Base-by-base conservation (phyloP, 345 rosid genomes). In the Linum tenue region DNA sequence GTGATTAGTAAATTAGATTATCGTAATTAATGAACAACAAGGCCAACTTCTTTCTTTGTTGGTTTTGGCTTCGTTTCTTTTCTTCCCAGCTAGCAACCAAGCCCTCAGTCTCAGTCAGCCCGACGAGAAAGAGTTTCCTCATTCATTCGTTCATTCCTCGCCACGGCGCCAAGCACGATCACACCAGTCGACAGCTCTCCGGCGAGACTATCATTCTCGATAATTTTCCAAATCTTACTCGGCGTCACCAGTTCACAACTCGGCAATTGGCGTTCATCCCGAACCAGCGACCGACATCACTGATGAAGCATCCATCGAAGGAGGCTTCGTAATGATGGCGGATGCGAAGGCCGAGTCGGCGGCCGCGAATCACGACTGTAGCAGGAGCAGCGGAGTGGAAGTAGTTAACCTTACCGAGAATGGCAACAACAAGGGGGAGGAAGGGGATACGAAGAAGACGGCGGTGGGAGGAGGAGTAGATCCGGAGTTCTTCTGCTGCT, bases 401-500 rank as follows among this genome's bases (percentile, higher is more conserved):
- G 31, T 22, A 22, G 31, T 22, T 22, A 22, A 22, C 31, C 31
- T 0, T 22, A 22, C 31, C 69, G 56, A 73, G 22, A 69, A 35
- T 50, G 64, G 60, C 56, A 57, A 48, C 53, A 56, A 60, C 51
- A 41, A 69, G 11, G 5, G 64, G 1, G 53, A 38, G n/a, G 61
- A 17, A 16, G 55, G 16, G 22, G 36, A 22, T 51, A 36, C 55
- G 22, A 72, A 69, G 22, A 73, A 61, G 72, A 73, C 63, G 50
- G 64, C 59, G 2, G 74, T 22, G 31, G 31, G 31, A 22, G 31
- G 31, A 22, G 31, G 31, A 22, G 31, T 75, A 69, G 95, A 86
- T 86, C 90, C 79, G 9, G 96, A 85, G 75, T 69, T 86, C 62
- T 79, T 90, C 68, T 64, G 88, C 67, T 88, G 96, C 76, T 75